Percentiles rank a stretch among this genome's conserved stretches.
Conservation (phyloP, 1,284 basidiomycete genomes). For the Flammula alnicola region DNA sequence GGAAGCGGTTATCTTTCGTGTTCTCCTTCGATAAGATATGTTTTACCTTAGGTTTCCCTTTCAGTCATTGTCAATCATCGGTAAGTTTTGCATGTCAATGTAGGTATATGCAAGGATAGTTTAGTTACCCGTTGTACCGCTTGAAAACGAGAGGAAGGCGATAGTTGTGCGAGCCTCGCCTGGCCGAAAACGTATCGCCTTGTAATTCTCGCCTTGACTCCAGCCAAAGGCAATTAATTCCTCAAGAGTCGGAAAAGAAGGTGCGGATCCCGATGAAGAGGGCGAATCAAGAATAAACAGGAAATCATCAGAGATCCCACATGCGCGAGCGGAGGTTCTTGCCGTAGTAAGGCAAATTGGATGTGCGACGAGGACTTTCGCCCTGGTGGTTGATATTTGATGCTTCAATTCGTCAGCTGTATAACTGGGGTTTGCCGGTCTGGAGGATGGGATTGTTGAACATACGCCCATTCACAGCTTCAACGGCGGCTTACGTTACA, state of each 20-base stretch:
- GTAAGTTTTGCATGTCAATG: too few relatives aligned
- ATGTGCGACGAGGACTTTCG: constrained; percentile 65
- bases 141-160: constrained; percentile 80
- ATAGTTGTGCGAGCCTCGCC: constrained; percentile 72
- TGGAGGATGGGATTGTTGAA: constrained; percentile 19
- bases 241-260: constrained; percentile 44
- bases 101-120: background rate
- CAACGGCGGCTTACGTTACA: constrained; percentile 52
- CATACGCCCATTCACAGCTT: background rate
- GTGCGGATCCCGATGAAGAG: constrained; percentile 6
- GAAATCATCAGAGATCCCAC: constrained; percentile 55
- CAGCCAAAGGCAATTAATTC: constrained; percentile 60
- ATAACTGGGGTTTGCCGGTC: constrained; percentile 72
- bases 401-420: constrained; percentile 69
- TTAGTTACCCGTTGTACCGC: constrained; percentile 71
- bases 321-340: constrained; percentile 51
- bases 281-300: constrained; percentile 57
- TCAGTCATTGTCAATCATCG: constrained; percentile 1
- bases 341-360: constrained; percentile 67
- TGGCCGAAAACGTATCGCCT: constrained; percentile 52
- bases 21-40: background rate
- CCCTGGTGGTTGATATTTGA: constrained; percentile 60
- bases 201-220: constrained; percentile 45
- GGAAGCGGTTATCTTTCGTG: background rate
- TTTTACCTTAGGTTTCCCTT: constrained; percentile 73